phyloP scores from a whole-genome alignment of 345 rosid species.

The Syzygium oleosum region DNA sequence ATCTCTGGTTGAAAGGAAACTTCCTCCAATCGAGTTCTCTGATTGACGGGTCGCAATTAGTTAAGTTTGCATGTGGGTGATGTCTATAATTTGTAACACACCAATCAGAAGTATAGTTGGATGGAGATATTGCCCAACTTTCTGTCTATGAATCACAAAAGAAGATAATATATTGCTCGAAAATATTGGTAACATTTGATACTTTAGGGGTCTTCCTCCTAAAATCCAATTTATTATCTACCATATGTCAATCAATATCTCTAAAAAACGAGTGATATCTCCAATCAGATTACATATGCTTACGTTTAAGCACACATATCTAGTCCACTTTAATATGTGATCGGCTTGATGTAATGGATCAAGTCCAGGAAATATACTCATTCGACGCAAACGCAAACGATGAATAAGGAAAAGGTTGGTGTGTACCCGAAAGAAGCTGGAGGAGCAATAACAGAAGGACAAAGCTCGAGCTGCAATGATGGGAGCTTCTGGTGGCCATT shows the following conservation, averaged over 20 bases:
- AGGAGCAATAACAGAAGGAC: slow-evolving; percentile 35
- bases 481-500: slow-evolving; percentile 3
- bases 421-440: slow-evolving; percentile 38
- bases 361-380: not conserved
- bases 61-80: not conserved
- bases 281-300: not conserved
- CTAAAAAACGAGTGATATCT: not conserved
- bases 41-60: not conserved
- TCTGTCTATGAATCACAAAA: not conserved
- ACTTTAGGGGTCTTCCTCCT: not conserved
- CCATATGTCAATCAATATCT: not conserved
- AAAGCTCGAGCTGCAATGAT: slow-evolving; percentile 6
- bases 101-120: not conserved
- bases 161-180: not conserved
- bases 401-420: not conserved
- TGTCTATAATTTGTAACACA: not conserved
- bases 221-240: not conserved
- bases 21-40: not conserved
- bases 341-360: not conserved
- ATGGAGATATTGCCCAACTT: not conserved
- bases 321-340: not conserved
- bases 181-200: not conserved
- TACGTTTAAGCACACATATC: not conserved
- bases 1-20: not conserved
- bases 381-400: not conserved